Percentiles rank a stretch among this genome's conserved stretches.
phyloP scores from a whole-genome alignment of 768 basidiomycete genomes.

The Clitopilus hobsonii region DNA sequence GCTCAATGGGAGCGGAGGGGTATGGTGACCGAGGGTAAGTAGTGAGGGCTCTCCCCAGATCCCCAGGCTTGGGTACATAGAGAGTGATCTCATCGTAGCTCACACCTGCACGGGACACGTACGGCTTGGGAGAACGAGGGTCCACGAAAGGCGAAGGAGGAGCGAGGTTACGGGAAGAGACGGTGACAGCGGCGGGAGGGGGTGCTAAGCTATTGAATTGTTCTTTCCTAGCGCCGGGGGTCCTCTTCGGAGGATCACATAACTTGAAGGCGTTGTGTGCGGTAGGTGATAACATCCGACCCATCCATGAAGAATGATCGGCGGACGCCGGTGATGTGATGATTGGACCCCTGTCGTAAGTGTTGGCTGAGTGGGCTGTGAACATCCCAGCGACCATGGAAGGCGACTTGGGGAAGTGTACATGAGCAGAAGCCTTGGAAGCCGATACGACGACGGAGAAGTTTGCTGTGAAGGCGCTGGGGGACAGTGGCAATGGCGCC shows the following conservation, averaged over 20 bases:
- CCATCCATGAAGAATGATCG: conserved; percentile 50
- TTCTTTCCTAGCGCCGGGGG: conserved; percentile 4
- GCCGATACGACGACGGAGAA: conserved; percentile 28
- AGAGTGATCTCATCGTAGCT: conserved; percentile 11
- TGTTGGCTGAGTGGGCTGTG: conserved; percentile 49
- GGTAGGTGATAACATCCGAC: conserved; percentile 36
- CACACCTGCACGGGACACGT: conserved; percentile 9
- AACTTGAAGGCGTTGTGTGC: conserved; percentile 27
- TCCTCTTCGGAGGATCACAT: conserved; percentile 23
- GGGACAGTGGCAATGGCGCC: conserved; percentile 28
- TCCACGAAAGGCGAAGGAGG: conserved; percentile 24
- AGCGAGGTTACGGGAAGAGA: conserved; percentile 2
- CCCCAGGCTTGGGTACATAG: conserved; percentile 12
- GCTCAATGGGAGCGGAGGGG: conserved; percentile 27
- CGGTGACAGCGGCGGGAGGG: neutral
- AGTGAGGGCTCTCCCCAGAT: conserved; percentile 23
- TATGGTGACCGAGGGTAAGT: conserved; percentile 39
- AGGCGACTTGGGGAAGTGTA: conserved; percentile 66
- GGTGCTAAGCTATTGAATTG: neutral
- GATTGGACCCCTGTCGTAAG: conserved; percentile 65
- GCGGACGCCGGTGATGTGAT: conserved; percentile 53
- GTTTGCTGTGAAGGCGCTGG: conserved; percentile 23
- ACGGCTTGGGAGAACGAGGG: conserved; percentile 34
- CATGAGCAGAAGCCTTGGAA: conserved; percentile 39
- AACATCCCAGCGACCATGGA: conserved; percentile 46